A percentile compares a stretch with the other conserved stretches of the same genome.
These are phyloP conservation scores for Globisporangium spinosum DNA, from an alignment of 352 stramenopile genomes.

Conservation along the genomic window DNA sequence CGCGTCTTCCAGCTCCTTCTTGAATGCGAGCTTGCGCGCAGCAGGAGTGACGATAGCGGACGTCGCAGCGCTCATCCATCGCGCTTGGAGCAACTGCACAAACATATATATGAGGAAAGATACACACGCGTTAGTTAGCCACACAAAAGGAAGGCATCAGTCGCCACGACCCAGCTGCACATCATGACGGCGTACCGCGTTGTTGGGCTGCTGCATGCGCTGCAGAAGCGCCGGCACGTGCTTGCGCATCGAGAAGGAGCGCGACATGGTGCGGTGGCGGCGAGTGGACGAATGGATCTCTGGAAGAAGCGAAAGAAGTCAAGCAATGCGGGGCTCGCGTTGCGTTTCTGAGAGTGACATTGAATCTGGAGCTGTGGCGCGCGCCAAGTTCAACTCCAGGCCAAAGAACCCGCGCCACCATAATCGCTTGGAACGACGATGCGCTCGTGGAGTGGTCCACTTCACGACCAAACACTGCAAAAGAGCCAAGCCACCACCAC, in stretches of 20 bases:
- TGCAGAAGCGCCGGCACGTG: slow-evolving; percentile 9
- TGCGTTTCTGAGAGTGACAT: background rate
- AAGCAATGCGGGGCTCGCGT: background rate
- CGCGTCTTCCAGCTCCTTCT: slow-evolving; percentile 67
- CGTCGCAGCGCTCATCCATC: slow-evolving; percentile 41
- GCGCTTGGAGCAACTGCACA: slow-evolving; percentile 20
- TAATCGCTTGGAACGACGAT: background rate
- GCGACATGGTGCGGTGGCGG: background rate
- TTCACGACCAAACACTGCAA: background rate
- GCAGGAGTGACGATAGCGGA: slow-evolving; percentile 44
- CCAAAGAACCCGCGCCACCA: background rate
- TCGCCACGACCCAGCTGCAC: background rate
- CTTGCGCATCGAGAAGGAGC: slow-evolving; percentile 12
- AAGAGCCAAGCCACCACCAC: background rate
- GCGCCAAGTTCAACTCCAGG: background rate
- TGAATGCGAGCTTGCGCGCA: slow-evolving; percentile 65
- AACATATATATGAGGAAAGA: background rate
- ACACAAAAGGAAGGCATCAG: background rate
- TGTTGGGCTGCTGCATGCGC: slow-evolving; percentile 12
- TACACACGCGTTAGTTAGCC: background rate
- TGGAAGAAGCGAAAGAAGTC: background rate
- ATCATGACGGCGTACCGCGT: background rate
- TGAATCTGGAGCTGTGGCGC: background rate
- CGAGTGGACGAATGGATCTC: background rate
- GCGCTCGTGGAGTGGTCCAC: background rate